Percentiles rank a stretch among this genome's conserved stretches.
phyloP scores from a whole-genome alignment of 768 basidiomycete genomes.

The Pulveroboletus sp. region DNA sequence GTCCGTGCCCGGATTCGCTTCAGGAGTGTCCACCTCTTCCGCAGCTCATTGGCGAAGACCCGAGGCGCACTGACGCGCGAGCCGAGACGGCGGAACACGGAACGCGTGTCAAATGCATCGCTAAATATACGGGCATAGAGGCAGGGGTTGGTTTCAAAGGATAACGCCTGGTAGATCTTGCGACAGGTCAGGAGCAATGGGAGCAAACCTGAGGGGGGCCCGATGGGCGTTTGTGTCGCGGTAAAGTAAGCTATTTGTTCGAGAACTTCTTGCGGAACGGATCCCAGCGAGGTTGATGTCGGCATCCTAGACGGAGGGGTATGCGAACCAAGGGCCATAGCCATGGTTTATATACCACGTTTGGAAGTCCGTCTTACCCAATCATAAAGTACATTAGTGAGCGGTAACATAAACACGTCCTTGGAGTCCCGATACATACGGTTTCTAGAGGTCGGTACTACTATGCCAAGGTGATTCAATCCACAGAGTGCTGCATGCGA shows the following conservation, averaged over 20 bases:
- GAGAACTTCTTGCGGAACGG: conserved; percentile 71
- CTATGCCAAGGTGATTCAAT: too few species aligned
- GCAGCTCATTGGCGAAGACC: conserved; percentile 58
- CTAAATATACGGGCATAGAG: conserved; percentile 71
- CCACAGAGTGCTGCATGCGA: background rate
- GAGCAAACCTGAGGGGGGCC: conserved; percentile 58
- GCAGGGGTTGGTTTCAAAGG: conserved; percentile 51
- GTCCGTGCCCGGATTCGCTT: conserved; percentile 48
- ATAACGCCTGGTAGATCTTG: conserved; percentile 45
- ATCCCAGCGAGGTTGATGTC: conserved; percentile 32
- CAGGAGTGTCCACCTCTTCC: conserved; percentile 53
- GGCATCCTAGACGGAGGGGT: conserved; percentile 7
- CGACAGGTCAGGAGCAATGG: conserved; percentile 52
- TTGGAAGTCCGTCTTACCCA: background rate
- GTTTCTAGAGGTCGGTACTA: too few species aligned
- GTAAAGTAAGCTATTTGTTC: conserved; percentile 72
- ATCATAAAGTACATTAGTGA: too few species aligned
- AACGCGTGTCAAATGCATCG: conserved; percentile 58
- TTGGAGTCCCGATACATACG: too few species aligned
- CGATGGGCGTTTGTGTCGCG: conserved; percentile 46
- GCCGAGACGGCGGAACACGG: conserved; percentile 48
- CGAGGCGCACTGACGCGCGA: conserved; percentile 35
- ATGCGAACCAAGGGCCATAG: too few species aligned
- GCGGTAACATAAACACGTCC: too few species aligned
- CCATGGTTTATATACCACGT: too few species aligned